A percentile compares a stretch with the other conserved stretches of the same genome.
Conservation (phyloP, 352 stramenopile genomes). For the Hyaloperonospora brassicae region DNA sequence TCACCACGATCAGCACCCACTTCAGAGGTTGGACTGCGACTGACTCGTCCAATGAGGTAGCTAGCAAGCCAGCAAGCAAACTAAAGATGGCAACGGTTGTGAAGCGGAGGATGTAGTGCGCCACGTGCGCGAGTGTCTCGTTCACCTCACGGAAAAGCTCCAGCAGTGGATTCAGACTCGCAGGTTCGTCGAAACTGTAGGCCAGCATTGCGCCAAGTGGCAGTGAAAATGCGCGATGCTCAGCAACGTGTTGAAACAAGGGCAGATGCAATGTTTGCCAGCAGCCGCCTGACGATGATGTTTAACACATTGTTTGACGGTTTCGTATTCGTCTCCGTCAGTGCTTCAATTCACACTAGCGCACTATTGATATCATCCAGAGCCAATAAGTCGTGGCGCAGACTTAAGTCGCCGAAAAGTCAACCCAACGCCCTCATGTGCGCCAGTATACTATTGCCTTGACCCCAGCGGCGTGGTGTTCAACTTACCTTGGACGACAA, state of each 20-base stretch:
- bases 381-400: too few species aligned
- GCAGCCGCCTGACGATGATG: too few species aligned
- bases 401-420: too few species aligned
- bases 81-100: slow-evolving; percentile 65
- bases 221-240: slow-evolving; percentile 75
- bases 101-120: slow-evolving; percentile 62
- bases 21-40: slow-evolving; percentile 38
- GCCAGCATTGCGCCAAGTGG: too few species aligned
- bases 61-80: slow-evolving; percentile 57
- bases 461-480: too few species aligned
- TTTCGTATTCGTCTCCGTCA: slow-evolving; percentile 31
- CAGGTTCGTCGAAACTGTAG: too few species aligned
- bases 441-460: too few species aligned
- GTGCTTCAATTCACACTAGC: slow-evolving; percentile 38
- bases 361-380: too few species aligned
- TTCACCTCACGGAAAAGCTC: too few species aligned
- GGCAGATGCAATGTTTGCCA: slow-evolving; percentile 56
- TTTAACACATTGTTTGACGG: slow-evolving; percentile 58
- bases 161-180: too few species aligned
- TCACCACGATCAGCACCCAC: slow-evolving; percentile 32
- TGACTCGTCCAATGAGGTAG: slow-evolving; percentile 28
- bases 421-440: too few species aligned
- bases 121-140: slow-evolving; percentile 70
- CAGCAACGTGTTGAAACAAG: slow-evolving; percentile 65
- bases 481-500: too few species aligned